Evolutionary conservation across 495 filamentous ascomycete species (phyloP).

Genomic region (Penicillium salamii): DNA sequence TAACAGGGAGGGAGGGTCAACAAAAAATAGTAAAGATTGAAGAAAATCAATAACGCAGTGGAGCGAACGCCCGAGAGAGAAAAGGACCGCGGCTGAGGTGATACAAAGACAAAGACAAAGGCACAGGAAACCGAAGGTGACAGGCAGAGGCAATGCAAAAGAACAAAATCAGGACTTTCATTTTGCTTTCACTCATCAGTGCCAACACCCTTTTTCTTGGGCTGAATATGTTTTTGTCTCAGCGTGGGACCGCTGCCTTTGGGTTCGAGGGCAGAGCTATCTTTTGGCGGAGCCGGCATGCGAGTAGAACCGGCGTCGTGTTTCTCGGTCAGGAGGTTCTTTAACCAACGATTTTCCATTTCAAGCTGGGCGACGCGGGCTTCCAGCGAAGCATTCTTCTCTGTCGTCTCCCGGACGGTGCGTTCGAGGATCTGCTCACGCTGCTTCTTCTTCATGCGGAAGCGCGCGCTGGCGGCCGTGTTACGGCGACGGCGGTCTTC

Average conservation of each 20-base stretch:
- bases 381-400: conserved; percentile 78
- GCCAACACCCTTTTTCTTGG: conserved; percentile 49
- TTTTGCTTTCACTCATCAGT: conserved; percentile 35
- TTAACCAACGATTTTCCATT: conserved; percentile 96
- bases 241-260: conserved; percentile 20
- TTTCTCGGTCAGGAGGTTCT: conserved; percentile 91
- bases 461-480: conserved; percentile 90
- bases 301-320: conserved; percentile 48
- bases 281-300: conserved; percentile 28
- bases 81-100: conserved; percentile 11
- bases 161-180: conserved; percentile 14
- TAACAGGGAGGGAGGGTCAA: not conserved
- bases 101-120: conserved; percentile 11
- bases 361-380: conserved; percentile 80
- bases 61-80: conserved; percentile 3
- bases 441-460: conserved; percentile 99
- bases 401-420: conserved; percentile 83
- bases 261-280: conserved; percentile 25
- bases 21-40: conserved; percentile 1
- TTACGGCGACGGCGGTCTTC: conserved; percentile 97
- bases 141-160: conserved; percentile 11
- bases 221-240: conserved; percentile 47
- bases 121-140: conserved; percentile 5
- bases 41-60: conserved; percentile 5
- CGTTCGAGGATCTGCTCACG: conserved; percentile 91